Conservation (phyloP, 805 yeast genomes). For the Clavispora vitiphila region DNA sequence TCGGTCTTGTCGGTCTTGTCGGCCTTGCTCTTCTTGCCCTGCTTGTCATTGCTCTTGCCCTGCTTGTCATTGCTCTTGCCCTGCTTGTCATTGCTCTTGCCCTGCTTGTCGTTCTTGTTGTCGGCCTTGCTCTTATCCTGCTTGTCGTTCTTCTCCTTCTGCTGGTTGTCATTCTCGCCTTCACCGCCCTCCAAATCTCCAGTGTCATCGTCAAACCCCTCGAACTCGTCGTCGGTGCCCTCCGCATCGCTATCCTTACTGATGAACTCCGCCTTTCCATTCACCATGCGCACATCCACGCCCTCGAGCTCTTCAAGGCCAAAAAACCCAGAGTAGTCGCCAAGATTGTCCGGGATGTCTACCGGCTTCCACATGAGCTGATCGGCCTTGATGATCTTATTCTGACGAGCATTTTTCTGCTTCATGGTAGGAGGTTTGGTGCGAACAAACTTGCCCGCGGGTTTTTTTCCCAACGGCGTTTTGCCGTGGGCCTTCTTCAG, state of each 20-base stretch:
- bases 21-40: not conserved
- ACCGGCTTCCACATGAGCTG: conserved; percentile 75
- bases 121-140: not conserved
- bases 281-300: conserved; percentile 70
- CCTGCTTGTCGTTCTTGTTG: not conserved
- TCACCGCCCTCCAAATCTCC: conserved; percentile 4
- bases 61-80: not conserved
- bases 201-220: conserved; percentile 19
- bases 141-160: not conserved
- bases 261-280: conserved; percentile 61
- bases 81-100: not conserved
- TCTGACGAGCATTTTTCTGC: conserved; percentile 25
- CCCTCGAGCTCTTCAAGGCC: conserved; percentile 95
- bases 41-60: not conserved
- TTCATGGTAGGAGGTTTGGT: conserved; percentile 19
- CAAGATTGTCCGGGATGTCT: conserved; percentile 75
- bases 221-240: conserved; percentile 18
- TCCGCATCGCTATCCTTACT: conserved; percentile 26
- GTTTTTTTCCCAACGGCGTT: not conserved
- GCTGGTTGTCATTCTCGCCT: not conserved
- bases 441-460: not conserved
- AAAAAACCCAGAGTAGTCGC: conserved; percentile 84
- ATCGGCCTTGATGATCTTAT: conserved; percentile 44
- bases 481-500: not conserved
- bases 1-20: too few relatives aligned